phyloP scores from a whole-genome alignment of 2,329 filamentous ascomycete genomes.

The Fusarium clavum region DNA sequence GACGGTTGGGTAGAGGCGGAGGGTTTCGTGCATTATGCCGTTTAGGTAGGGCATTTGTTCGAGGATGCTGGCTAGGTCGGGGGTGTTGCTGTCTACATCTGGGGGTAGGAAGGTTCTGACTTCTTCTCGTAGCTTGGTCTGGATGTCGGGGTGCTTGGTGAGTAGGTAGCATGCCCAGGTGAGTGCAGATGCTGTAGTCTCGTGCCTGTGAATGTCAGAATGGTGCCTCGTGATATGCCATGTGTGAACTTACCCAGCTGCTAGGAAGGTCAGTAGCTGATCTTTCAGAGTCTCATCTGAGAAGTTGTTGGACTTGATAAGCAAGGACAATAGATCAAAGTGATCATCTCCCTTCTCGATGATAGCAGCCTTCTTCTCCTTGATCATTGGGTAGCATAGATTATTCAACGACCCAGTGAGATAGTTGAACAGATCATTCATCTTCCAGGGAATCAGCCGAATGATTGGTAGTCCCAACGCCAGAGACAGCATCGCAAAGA shows the following conservation, averaged over 20 bases:
- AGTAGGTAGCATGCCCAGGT: conserved; percentile 40
- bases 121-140: conserved; percentile 34
- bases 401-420: conserved; percentile 25
- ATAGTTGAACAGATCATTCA: conserved; percentile 33
- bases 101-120: conserved; percentile 3
- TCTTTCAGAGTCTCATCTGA: conserved; percentile 64
- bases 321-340: conserved; percentile 72
- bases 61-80: conserved; percentile 62
- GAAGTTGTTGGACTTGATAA: conserved; percentile 64
- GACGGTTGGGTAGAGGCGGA: conserved; percentile 76
- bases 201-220: conserved; percentile 23
- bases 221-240: rapidly evolving
- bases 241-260: conserved; percentile 41
- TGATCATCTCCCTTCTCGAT: conserved; percentile 58
- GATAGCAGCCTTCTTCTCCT: conserved; percentile 62
- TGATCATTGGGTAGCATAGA: conserved; percentile 47
- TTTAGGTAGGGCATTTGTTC: conserved; percentile 76
- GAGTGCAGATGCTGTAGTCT: conserved; percentile 38
- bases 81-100: not conserved
- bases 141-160: conserved; percentile 30
- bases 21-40: conserved; percentile 74
- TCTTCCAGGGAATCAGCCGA: conserved; percentile 36
- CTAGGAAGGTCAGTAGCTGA: conserved; percentile 67
- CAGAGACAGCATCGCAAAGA: conserved; percentile 33
- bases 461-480: conserved; percentile 20